Evolutionary conservation across 2,329 filamentous ascomycete genomes (phyloP), one percentile per base, ranked within the genome.

Genomic region (Penicillium sclerotiorum): DNA sequence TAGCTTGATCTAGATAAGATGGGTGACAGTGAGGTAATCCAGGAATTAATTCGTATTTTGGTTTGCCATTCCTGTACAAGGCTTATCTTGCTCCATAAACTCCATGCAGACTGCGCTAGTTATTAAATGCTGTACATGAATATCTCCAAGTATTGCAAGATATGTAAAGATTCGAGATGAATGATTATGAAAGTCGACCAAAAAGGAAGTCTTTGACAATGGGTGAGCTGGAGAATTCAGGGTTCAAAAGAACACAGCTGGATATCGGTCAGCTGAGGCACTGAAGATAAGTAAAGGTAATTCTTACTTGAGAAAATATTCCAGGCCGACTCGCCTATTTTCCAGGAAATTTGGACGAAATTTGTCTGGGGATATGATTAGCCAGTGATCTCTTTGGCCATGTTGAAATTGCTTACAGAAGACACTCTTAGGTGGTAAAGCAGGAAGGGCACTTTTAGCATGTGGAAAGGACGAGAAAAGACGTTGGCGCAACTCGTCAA

Each of bases 141-240:
- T 27, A 21, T 37, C 25, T 28, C 25, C 25, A 28, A 9, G 25
- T 11, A 18, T 3, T 15, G 18, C 11, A 9, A 28, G 4, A 22
- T 9, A 12, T 18, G n/a, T n/a, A 12, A 11, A 13, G 17, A 20
- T n/a, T 11, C 12, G 15, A 35, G 15, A 35, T n/a, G n/a, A 35
- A 17, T 18, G 18, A 42, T 49, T 56, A 69, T 33, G 60, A 68
- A 32, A 65, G 59, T 23, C 67, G 61, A 18, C 67, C 66, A 68
- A 95, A 94, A 43, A 96, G 79, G 67, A 96, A 96, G 50, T 95
- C 90, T 67, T 94, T 95, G 36, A 96, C 78, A 2, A 96, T 84
- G 0, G 91, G 89, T n/a, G 90, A 94, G 9, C 89, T 88, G 27
- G 91, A 89, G 66, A 96, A 96, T 70, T 96, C 91, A 0, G 93